phyloP scores from a whole-genome alignment of 257 asterid species.

The Nicotiana sylvestris region DNA sequence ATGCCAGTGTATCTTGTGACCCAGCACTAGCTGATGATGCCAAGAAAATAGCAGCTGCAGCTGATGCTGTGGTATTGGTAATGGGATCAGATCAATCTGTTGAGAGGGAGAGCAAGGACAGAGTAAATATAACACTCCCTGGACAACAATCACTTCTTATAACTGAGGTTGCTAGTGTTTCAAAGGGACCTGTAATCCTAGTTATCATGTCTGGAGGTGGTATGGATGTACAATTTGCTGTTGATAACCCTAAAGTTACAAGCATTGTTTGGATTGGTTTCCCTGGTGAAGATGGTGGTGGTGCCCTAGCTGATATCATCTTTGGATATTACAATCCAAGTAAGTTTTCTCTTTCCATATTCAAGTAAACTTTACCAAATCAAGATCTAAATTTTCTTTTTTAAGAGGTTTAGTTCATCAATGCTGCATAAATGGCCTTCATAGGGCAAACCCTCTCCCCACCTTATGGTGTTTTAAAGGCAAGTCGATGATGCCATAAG shows the following conservation, averaged over 20 bases:
- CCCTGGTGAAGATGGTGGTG: slow-evolving; percentile 97
- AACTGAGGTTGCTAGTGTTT: slow-evolving; percentile 54
- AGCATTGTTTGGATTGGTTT: slow-evolving; percentile 92
- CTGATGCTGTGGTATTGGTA: slow-evolving; percentile 75
- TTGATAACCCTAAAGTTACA: slow-evolving; percentile 53
- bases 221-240: slow-evolving; percentile 73
- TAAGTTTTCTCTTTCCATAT: slow-evolving; percentile 19
- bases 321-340: slow-evolving; percentile 77
- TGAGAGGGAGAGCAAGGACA: slow-evolving; percentile 54
- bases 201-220: slow-evolving; percentile 93
- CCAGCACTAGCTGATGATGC: slow-evolving; percentile 52
- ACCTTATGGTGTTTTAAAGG: not conserved
- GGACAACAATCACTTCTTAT: slow-evolving; percentile 70
- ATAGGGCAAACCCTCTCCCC: not conserved
- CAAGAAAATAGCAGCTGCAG: slow-evolving; percentile 45
- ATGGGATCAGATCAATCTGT: slow-evolving; percentile 78
- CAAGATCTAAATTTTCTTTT: not conserved
- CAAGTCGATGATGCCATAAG: not conserved
- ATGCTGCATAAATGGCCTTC: not conserved
- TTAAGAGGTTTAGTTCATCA: not conserved
- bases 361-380: not conserved
- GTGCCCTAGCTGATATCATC: slow-evolving; percentile 66
- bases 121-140: slow-evolving; percentile 72
- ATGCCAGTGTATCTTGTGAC: slow-evolving; percentile 41
- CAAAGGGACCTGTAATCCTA: slow-evolving; percentile 80